Evolutionary conservation across 1,284 basidiomycete genomes (phyloP).

Genomic region (Thelephora terrestris): DNA sequence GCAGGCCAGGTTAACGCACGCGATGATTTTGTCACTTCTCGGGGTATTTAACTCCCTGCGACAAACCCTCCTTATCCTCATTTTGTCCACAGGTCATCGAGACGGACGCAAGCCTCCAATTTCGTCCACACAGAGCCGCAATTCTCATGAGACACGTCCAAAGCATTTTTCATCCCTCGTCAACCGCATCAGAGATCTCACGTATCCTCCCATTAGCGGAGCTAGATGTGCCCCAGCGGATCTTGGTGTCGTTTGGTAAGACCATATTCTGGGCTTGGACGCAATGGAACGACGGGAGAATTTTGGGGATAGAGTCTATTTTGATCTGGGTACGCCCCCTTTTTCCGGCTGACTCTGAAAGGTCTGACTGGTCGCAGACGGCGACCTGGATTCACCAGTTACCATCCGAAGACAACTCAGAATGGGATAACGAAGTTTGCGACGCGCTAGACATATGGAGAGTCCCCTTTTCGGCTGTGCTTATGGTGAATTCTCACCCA

Average conservation of each 20-base stretch:
- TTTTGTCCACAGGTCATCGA: no score
- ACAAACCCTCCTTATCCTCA: no score
- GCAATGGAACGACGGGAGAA: conserved; percentile 46
- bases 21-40: conserved; percentile 46
- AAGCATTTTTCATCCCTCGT: conserved; percentile 24
- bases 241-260: conserved; percentile 44
- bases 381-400: conserved; percentile 37
- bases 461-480: no score
- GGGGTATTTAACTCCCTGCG: conserved; percentile 26
- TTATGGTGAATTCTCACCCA: no score
- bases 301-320: conserved; percentile 38
- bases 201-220: conserved; percentile 17
- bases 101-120: conserved; percentile 7
- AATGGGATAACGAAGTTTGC: not conserved
- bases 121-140: conserved; percentile 39
- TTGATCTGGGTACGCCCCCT: conserved; percentile 34
- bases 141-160: conserved; percentile 36
- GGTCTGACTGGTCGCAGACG: conserved; percentile 28
- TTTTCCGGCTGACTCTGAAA: not conserved
- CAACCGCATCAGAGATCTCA: conserved; percentile 8
- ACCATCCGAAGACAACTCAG: not conserved
- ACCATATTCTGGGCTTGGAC: conserved; percentile 53
- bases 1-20: conserved; percentile 31
- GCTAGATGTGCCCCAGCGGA: conserved; percentile 33
- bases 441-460: conserved; percentile 2